These are phyloP conservation scores for Lojkania enalia DNA, from an alignment of 2,329 filamentous ascomycete species.

Conservation along the genomic window DNA sequence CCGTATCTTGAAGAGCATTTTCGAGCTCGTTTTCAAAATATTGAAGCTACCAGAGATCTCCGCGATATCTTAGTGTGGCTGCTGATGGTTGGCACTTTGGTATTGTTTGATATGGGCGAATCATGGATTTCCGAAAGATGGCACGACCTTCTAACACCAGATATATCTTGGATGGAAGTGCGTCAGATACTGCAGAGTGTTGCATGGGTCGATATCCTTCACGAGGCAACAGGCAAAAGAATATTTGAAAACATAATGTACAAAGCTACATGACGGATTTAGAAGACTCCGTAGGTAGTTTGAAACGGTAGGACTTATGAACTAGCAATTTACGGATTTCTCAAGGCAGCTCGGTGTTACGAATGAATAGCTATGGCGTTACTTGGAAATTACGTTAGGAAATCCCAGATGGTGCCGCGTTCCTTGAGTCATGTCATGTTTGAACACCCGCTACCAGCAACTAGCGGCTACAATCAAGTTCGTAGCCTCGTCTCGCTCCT, in stretches of 20 bases:
- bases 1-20: constrained; percentile 3
- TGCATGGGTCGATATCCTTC: not conserved
- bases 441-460: not conserved
- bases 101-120: not conserved
- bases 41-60: not conserved
- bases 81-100: not conserved
- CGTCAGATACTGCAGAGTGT: not conserved
- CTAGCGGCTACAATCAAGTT: not conserved
- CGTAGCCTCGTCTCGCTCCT: not conserved
- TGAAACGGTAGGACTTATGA: not conserved
- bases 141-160: not conserved
- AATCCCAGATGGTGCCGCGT: no score
- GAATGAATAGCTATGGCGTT: no score
- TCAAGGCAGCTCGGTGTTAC: not conserved
- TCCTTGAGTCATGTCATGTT: no score
- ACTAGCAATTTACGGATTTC: not conserved
- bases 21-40: not conserved
- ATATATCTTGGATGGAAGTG: not conserved
- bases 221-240: not conserved
- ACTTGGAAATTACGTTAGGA: no score
- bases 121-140: not conserved
- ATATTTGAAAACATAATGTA: not conserved
- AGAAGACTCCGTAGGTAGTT: no score
- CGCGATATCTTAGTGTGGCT: not conserved
- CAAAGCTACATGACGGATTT: no score